Percentiles rank a stretch among this genome's conserved stretches.
Conservation (phyloP, 2,329 filamentous ascomycete species). For the Penicillium sp. region DNA sequence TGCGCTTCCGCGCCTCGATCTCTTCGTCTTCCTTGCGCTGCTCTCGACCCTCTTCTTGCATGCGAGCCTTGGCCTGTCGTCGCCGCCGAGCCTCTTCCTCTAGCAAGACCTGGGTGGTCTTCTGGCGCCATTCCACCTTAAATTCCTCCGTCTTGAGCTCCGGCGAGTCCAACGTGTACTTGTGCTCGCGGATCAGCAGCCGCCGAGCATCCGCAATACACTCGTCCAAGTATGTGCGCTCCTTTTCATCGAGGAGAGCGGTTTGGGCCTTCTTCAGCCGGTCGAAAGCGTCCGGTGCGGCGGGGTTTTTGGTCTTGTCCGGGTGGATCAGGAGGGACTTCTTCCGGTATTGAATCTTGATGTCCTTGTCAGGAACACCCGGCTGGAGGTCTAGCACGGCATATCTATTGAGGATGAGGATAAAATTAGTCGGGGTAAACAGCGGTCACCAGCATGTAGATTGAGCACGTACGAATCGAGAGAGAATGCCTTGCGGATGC, state of each 20-base stretch:
- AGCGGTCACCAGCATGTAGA: not conserved
- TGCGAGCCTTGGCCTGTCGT: constrained; percentile 86
- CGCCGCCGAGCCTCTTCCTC: constrained; percentile 87
- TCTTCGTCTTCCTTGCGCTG: constrained; percentile 86
- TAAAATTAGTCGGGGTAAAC: constrained; percentile 3
- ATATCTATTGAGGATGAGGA: constrained; percentile 60
- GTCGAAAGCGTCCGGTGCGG: constrained; percentile 93
- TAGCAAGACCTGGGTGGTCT: constrained; percentile 85
- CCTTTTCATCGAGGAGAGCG: constrained; percentile 90
- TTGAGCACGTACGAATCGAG: constrained; percentile 65
- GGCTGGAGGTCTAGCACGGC: constrained; percentile 94
- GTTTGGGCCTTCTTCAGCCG: constrained; percentile 93
- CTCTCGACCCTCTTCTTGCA: constrained; percentile 94
- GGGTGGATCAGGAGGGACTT: constrained; percentile 99
- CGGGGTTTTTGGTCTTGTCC: constrained; percentile 92
- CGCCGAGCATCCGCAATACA: constrained; percentile 94
- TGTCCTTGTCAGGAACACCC: constrained; percentile 92
- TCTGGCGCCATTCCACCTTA: constrained; percentile 83
- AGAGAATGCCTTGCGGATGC: constrained; percentile 88
- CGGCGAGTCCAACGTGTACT: constrained; percentile 85
- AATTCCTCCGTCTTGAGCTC: constrained; percentile 83
- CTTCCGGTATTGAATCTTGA: constrained; percentile 90
- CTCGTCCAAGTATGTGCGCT: constrained; percentile 84
- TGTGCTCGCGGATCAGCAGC: constrained; percentile 90
- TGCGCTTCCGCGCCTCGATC: constrained; percentile 76